These are phyloP conservation scores for Plasmodium berghei DNA, from an alignment of 169 alveolate genomes.

Conservation along the genomic window DNA sequence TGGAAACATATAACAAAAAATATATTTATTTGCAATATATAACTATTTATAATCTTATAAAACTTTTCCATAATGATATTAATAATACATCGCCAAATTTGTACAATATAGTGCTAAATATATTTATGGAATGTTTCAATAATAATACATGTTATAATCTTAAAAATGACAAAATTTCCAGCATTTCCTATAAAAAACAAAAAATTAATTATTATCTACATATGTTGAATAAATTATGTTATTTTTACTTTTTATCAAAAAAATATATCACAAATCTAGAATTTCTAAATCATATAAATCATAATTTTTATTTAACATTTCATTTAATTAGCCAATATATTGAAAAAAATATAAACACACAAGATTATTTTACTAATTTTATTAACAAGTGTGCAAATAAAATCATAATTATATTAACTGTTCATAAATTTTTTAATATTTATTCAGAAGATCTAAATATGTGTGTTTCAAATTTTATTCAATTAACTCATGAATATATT, in stretches of 20 bases:
- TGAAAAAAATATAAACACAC: conserved; percentile 40
- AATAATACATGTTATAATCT: conserved; percentile 9
- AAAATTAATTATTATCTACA: conserved; percentile 21
- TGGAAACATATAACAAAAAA: conserved; percentile 2
- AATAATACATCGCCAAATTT: conserved; percentile 21
- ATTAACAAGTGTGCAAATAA: conserved; percentile 51
- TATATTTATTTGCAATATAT: conserved; percentile 56
- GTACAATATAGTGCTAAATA: conserved; percentile 4
- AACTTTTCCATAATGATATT: conserved; percentile 50
- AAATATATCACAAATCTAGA: conserved; percentile 49
- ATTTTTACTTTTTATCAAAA: conserved; percentile 48
- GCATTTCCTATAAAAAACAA: background rate
- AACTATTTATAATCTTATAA: conserved; percentile 58
- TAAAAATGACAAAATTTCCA: background rate
- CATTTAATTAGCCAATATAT: conserved; percentile 28
- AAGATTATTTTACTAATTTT: conserved; percentile 32
- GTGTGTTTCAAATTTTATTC: conserved; percentile 31
- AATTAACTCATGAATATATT: conserved; percentile 21
- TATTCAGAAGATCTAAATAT: conserved; percentile 32
- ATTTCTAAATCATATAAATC: conserved; percentile 49
- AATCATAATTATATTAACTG: conserved; percentile 23
- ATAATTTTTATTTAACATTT: conserved; percentile 45
- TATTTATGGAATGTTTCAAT: conserved; percentile 31
- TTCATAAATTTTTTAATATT: conserved; percentile 41
- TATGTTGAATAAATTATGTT: conserved; percentile 45